A percentile compares a stretch with the other conserved stretches of the same genome.
These are phyloP conservation scores for Aspergillus sp. DNA, from an alignment of 2,329 filamentous ascomycete species.

Conservation along the genomic window DNA sequence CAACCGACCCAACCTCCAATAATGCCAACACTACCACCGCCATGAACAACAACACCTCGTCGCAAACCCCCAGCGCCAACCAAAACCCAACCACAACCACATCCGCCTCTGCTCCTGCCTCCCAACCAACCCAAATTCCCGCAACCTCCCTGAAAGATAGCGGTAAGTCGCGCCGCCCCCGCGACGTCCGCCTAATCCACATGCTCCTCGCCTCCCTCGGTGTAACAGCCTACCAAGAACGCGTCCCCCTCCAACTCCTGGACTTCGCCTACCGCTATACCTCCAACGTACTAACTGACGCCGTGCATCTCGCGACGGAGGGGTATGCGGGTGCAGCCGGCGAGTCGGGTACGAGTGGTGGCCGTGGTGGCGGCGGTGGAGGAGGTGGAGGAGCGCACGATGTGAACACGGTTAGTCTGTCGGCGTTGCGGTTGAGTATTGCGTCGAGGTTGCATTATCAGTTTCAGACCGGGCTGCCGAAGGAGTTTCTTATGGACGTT, in stretches of 20 bases:
- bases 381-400: slow-evolving; percentile 35
- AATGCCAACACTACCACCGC: slow-evolving; percentile 14
- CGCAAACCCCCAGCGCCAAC: slow-evolving; percentile 8
- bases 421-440: slow-evolving; percentile 55
- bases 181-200: slow-evolving; percentile 46
- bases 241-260: slow-evolving; percentile 47
- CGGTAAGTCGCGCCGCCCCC: slow-evolving; percentile 41
- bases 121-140: slow-evolving; percentile 31
- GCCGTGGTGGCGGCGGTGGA: slow-evolving; percentile 27
- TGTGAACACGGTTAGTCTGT: slow-evolving; percentile 48
- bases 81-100: slow-evolving; percentile 12
- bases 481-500: slow-evolving; percentile 56
- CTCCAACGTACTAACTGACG: slow-evolving; percentile 46
- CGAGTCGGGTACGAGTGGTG: slow-evolving; percentile 21
- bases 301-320: slow-evolving; percentile 45
- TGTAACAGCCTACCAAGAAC: slow-evolving; percentile 46
- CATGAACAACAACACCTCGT: slow-evolving; percentile 14
- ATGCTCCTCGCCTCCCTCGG: slow-evolving; percentile 45
- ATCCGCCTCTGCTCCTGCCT: slow-evolving; percentile 11
- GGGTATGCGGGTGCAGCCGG: slow-evolving; percentile 40
- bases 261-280: slow-evolving; percentile 51
- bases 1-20: slow-evolving; percentile 30
- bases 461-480: slow-evolving; percentile 53
- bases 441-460: slow-evolving; percentile 54
- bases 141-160: slow-evolving; percentile 41